Evolutionary conservation across 805 yeast species (phyloP).

Genomic region (Candida easanensis): DNA sequence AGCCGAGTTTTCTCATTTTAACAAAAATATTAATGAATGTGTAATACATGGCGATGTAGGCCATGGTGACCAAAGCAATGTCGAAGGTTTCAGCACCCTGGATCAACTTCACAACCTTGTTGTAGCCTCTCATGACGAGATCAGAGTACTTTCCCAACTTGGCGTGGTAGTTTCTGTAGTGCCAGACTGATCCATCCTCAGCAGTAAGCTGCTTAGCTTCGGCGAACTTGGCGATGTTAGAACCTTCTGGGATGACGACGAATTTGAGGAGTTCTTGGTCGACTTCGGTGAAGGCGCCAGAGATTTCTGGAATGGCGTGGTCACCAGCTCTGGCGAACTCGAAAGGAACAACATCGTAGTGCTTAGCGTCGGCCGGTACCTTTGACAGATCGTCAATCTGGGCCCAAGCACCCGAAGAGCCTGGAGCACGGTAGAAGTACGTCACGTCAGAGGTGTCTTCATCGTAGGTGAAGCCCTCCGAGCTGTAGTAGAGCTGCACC

Average conservation of each 20-base stretch:
- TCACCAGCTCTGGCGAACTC: conserved; percentile 48
- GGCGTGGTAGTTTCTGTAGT: conserved; percentile 51
- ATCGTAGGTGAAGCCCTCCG: conserved; percentile 27
- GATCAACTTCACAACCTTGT: conserved; percentile 44
- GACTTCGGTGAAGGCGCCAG: conserved; percentile 37
- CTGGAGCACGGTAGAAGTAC: conserved; percentile 37
- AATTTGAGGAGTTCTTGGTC: conserved; percentile 43
- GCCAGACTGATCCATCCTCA: conserved; percentile 54
- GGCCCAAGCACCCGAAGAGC: conserved; percentile 43
- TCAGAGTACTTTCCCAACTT: conserved; percentile 56
- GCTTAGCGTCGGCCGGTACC: conserved; percentile 39
- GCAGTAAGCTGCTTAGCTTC: conserved; percentile 19
- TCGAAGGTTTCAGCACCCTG: conserved; percentile 84
- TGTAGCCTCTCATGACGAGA: conserved; percentile 39
- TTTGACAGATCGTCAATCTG: conserved; percentile 40
- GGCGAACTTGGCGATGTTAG: conserved; percentile 13
- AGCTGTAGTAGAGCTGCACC: conserved; percentile 57
- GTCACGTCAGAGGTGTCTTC: conserved; percentile 29
- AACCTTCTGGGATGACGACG: conserved; percentile 29
- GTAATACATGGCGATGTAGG: conserved; percentile 85
- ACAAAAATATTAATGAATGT: conserved; percentile 71
- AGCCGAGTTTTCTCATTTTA: conserved; percentile 75
- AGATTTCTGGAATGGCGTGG: conserved; percentile 40
- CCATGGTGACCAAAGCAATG: conserved; percentile 71
- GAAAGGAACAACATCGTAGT: conserved; percentile 51